Evolutionary conservation across 352 stramenopile species (phyloP).

Genomic region (Phytophthora kernoviae): DNA sequence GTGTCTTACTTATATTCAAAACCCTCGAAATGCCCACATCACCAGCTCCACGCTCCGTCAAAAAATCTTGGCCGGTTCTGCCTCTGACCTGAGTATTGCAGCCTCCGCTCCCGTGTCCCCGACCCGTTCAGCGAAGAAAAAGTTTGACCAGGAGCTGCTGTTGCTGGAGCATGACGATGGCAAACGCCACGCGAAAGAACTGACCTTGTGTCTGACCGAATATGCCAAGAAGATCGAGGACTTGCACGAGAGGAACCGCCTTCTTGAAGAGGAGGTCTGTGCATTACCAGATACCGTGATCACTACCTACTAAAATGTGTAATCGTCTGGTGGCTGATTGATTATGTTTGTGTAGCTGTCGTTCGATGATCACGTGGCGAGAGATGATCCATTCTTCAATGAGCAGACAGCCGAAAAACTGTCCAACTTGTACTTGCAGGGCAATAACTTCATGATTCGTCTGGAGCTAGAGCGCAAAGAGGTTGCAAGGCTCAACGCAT

Average conservation of each 20-base stretch:
- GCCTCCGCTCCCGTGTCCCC: conserved; percentile 15
- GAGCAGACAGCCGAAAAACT: conserved; percentile 75
- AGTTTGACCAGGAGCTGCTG: conserved; percentile 73
- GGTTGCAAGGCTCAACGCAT: conserved; percentile 57
- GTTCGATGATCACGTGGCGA: conserved; percentile 71
- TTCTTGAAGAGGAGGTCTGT: conserved; percentile 73
- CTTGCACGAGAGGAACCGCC: conserved; percentile 77
- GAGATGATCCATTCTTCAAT: conserved; percentile 82
- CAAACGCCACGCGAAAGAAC: conserved; percentile 69
- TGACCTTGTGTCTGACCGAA: conserved; percentile 66
- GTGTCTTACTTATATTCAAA: neutral
- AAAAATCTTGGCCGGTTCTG: conserved; percentile 11
- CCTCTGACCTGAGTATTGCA: neutral
- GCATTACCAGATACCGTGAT: neutral
- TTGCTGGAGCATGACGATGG: conserved; percentile 73
- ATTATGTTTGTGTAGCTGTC: conserved; percentile 54
- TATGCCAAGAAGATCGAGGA: conserved; percentile 82
- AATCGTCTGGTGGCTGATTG: conserved; percentile 2
- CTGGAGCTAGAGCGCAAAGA: conserved; percentile 81
- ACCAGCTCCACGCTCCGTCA: conserved; percentile 21
- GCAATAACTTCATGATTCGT: conserved; percentile 84
- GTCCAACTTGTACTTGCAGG: conserved; percentile 75
- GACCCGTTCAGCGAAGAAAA: conserved; percentile 22
- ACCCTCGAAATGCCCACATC: conserved; percentile 21
- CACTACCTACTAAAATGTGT: neutral